These are phyloP conservation scores for Colletotrichum acutatum DNA, from an alignment of 2,329 filamentous ascomycete species.

Conservation along the genomic window DNA sequence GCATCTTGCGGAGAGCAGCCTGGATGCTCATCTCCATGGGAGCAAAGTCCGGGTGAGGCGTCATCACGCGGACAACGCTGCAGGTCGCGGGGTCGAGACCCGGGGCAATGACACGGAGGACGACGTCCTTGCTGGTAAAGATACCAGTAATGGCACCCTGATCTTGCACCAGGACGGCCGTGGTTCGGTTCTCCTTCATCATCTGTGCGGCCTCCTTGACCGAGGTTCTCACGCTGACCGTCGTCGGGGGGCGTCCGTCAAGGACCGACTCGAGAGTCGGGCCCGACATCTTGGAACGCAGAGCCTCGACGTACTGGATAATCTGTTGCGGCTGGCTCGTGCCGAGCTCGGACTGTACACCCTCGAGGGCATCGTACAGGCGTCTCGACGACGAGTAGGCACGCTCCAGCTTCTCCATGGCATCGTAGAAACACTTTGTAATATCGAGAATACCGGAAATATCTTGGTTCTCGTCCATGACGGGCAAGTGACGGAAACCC, in stretches of 20 bases:
- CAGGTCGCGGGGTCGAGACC: conserved; percentile 94
- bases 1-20: conserved; percentile 98
- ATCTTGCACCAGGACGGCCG: conserved; percentile 94
- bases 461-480: conserved; percentile 99
- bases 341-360: conserved; percentile 96
- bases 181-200: conserved; percentile 99
- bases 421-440: conserved; percentile 99
- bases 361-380: conserved; percentile 96
- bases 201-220: conserved; percentile 94
- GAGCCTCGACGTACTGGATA: conserved; percentile 97
- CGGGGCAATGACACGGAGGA: conserved; percentile 96
- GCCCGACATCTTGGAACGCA: conserved; percentile 96
- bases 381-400: conserved; percentile 98
- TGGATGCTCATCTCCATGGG: conserved; percentile 99
- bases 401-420: conserved; percentile 99
- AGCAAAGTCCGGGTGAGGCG: conserved; percentile 97
- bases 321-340: conserved; percentile 98
- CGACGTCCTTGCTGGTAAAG: conserved; percentile 99
- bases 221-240: conserved; percentile 93
- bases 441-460: conserved; percentile 98
- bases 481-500: conserved; percentile 95
- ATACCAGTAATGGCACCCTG: conserved; percentile 98
- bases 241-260: conserved; percentile 90
- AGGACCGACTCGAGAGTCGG: conserved; percentile 95
- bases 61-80: conserved; percentile 99